These are phyloP conservation scores for Erythrophleum ivorense DNA, from an alignment of 331 rosid genomes.

Conservation along the genomic window DNA sequence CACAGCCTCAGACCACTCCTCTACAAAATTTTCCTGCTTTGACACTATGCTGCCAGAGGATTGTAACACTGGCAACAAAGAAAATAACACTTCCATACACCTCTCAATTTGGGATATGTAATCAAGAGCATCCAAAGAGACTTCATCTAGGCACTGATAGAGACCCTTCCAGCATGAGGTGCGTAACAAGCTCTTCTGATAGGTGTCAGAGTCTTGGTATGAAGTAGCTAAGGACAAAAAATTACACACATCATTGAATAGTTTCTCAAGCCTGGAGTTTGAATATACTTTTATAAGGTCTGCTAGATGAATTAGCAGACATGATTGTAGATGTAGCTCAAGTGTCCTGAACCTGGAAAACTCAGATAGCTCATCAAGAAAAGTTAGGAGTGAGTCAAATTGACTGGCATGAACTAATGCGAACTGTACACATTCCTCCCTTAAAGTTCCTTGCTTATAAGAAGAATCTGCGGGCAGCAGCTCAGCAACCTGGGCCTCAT, in stretches of 20 bases:
- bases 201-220: slow-evolving; percentile 41
- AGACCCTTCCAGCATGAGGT: slow-evolving; percentile 95
- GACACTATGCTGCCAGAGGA: slow-evolving; percentile 38
- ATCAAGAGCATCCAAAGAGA: slow-evolving; percentile 61
- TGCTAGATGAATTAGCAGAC: slow-evolving; percentile 73
- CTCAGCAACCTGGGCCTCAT: slow-evolving; percentile 61
- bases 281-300: slow-evolving; percentile 79
- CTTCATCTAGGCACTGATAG: slow-evolving; percentile 70
- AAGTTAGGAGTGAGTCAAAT: slow-evolving; percentile 72
- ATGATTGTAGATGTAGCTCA: slow-evolving; percentile 73
- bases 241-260: slow-evolving; percentile 63
- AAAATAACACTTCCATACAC: slow-evolving; percentile 82
- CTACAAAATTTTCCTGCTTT: slow-evolving; percentile 42
- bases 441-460: slow-evolving; percentile 59
- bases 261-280: slow-evolving; percentile 77
- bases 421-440: slow-evolving; percentile 79
- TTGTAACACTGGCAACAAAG: slow-evolving; percentile 61
- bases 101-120: slow-evolving; percentile 66
- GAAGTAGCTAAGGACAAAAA: slow-evolving; percentile 60
- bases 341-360: slow-evolving; percentile 80
- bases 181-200: slow-evolving; percentile 54
- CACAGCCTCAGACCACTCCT: slow-evolving; percentile 82
- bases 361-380: slow-evolving; percentile 91
- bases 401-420: slow-evolving; percentile 87
- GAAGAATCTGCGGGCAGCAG: slow-evolving; percentile 47